A percentile compares a stretch with the other conserved stretches of the same genome.
phyloP scores from a whole-genome alignment of 345 rosid species.

The Litchi chinensis region DNA sequence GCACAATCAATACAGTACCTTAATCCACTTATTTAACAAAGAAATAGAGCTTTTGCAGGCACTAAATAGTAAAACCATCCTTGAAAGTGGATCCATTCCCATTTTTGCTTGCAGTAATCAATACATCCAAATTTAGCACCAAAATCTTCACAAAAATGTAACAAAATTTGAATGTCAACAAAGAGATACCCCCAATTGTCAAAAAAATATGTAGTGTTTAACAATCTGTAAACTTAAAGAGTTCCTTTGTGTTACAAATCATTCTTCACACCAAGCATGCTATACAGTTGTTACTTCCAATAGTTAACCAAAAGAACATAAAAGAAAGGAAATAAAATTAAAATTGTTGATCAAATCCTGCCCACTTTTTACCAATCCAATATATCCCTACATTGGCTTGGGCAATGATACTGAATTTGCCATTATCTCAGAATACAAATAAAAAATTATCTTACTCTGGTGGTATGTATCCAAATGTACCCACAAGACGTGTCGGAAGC shows the following conservation, averaged over 20 bases:
- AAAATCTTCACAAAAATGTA: too few species aligned
- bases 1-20: conserved; percentile 26
- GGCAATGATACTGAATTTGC: neutral
- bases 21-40: neutral
- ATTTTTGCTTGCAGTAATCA: neutral
- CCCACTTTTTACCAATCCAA: neutral
- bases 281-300: neutral
- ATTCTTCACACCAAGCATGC: neutral
- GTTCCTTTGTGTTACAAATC: neutral
- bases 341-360: neutral
- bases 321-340: neutral
- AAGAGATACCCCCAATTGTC: too few species aligned
- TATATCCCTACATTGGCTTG: neutral
- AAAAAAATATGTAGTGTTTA: neutral
- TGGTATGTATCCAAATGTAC: conserved; percentile 99
- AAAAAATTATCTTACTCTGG: conserved; percentile 71
- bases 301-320: too few species aligned
- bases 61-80: neutral
- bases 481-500: conserved; percentile 74
- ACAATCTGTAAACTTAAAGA: neutral
- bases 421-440: neutral
- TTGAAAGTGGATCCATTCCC: neutral
- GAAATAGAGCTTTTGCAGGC: neutral
- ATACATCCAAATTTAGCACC: neutral
- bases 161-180: too few species aligned